phyloP scores from a whole-genome alignment of 2,329 filamentous ascomycete genomes.

The Diaporthe citri region DNA sequence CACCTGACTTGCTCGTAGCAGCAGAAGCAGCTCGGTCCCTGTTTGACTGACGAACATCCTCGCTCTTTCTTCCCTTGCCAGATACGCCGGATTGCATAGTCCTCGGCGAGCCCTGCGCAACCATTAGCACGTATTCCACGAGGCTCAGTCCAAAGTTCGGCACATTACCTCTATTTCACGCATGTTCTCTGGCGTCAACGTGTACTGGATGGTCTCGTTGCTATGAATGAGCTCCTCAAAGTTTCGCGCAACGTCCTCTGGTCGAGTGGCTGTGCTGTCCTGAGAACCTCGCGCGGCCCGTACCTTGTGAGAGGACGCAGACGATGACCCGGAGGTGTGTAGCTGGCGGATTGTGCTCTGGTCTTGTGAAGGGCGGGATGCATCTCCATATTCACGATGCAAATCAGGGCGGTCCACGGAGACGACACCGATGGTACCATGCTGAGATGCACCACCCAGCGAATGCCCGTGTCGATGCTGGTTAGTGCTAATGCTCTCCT shows the following conservation, averaged over 20 bases:
- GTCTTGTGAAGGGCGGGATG: conserved; percentile 37
- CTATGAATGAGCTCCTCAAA: conserved; percentile 87
- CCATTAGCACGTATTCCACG: conserved; percentile 23
- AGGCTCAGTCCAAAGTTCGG: not conserved
- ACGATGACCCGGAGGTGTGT: conserved; percentile 65
- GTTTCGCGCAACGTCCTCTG: conserved; percentile 73
- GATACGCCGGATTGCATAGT: conserved; percentile 50
- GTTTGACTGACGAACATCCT: conserved; percentile 57
- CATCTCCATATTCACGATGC: conserved; percentile 52
- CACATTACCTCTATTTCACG: conserved; percentile 77
- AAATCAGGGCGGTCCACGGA: conserved; percentile 53
- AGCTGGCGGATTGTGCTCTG: conserved; percentile 50
- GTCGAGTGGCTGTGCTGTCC: conserved; percentile 62
- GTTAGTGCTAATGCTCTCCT: conserved; percentile 45
- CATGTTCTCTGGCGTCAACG: conserved; percentile 83
- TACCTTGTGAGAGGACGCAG: conserved; percentile 63
- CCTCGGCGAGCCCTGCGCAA: conserved; percentile 35
- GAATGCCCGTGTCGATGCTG: conserved; percentile 40
- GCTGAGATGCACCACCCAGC: conserved; percentile 36
- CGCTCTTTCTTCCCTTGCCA: conserved; percentile 59
- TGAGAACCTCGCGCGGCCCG: conserved; percentile 70
- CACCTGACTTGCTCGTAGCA: conserved; percentile 56
- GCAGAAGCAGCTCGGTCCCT: conserved; percentile 61
- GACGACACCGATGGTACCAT: conserved; percentile 52
- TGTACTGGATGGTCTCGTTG: conserved; percentile 86